These are phyloP conservation scores for Solanum tacnaense DNA, from an alignment of 257 asterid species.

Conservation along the genomic window DNA sequence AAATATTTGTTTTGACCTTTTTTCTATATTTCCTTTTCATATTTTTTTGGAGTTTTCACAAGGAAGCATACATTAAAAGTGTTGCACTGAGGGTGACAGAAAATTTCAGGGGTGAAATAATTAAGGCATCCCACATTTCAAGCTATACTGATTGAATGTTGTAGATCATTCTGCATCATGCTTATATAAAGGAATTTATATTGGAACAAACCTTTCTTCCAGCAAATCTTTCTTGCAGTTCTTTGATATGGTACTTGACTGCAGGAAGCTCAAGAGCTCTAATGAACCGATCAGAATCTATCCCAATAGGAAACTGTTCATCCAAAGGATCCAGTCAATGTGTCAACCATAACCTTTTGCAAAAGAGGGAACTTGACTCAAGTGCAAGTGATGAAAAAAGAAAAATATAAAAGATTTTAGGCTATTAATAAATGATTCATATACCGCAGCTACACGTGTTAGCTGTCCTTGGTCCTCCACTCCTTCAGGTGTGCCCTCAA, in stretches of 20 bases:
- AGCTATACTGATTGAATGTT: neutral
- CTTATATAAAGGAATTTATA: neutral
- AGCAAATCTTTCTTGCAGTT: conserved; percentile 74
- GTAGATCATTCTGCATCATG: neutral
- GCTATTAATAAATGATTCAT: neutral
- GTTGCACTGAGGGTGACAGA: neutral
- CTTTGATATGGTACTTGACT: conserved; percentile 62
- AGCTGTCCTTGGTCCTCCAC: conserved; percentile 92
- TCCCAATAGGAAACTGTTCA: conserved; percentile 90
- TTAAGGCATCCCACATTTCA: neutral
- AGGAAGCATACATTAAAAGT: neutral
- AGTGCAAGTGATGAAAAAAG: neutral
- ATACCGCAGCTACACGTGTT: conserved; percentile 91
- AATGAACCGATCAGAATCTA: conserved; percentile 81
- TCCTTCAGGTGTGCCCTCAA: conserved; percentile 94
- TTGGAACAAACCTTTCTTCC: conserved; percentile 55
- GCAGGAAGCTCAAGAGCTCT: conserved; percentile 74
- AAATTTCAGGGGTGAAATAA: neutral
- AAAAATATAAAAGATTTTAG: neutral
- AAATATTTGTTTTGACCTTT: neutral
- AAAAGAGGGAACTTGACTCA: neutral
- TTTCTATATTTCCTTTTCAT: neutral
- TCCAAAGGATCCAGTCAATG: conserved; percentile 6
- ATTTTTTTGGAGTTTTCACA: neutral
- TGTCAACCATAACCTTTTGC: neutral